Base-by-base conservation (phyloP, 345 rosid genomes). In the Arabidopsis suecica region DNA sequence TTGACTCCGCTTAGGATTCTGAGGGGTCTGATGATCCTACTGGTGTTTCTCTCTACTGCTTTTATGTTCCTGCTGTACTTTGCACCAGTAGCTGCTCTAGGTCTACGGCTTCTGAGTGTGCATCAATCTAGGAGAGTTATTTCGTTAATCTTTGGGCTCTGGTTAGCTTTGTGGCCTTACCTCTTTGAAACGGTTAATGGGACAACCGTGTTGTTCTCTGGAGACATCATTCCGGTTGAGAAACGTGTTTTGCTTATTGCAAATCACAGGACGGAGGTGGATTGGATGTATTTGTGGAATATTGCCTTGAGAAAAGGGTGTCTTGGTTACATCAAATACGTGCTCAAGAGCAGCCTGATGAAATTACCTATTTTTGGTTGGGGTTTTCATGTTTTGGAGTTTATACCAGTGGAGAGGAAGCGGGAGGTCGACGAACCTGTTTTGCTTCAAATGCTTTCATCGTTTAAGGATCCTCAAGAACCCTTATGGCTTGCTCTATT, bases 241-340 rank as follows among this genome's bases (percentile, higher is more conserved):
- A 91, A 86, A 78, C 88, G 89, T 42, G 88, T 86, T 42, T 45
- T 91, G 81, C 82, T 91, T 8, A 81, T 91, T 63, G 81, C 93
- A 23, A 91, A 91, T 74, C 93, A 91, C 80, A 87, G 93, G 85
- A 91, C 97, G n/a, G 97, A 89, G 79, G 93, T 89, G 7, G 96
- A 89, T 83, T 91, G 97, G 96, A 91, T 91, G 97, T 91, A 89
- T 81, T 32, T 91, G 69, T 91, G 97, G 97, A 76, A 89, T 69
- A 86, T 91, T 36, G 97, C 96, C 5, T 66, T 89, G 86, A 78
- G 96, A 33, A 91, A 89, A 69, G 90, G 89, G 2, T 82, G 89
- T 75, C 85, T 91, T 34, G 96, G 96, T 20, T 83, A 76, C 71
- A 86, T 91, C 63, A 91, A 91, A 59, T 91, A 91, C 65, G 81